These are phyloP conservation scores for Beauveria sp. DNA, from an alignment of 2,329 filamentous ascomycete species.

Conservation along the genomic window DNA sequence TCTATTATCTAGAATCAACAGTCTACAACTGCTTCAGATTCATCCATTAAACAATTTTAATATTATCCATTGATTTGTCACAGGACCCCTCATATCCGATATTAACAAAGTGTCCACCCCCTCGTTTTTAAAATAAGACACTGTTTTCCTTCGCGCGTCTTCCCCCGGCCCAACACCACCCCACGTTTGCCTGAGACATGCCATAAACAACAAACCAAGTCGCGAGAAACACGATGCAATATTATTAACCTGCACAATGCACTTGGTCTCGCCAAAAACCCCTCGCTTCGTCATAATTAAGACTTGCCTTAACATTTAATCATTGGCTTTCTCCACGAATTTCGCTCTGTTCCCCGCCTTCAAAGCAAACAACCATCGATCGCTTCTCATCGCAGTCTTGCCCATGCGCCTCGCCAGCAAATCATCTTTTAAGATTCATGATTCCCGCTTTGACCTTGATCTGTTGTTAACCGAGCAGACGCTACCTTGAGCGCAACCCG, in stretches of 20 bases:
- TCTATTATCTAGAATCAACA: background rate
- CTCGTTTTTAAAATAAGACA: background rate
- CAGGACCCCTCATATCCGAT: background rate
- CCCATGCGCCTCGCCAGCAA: background rate
- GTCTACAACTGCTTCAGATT: background rate
- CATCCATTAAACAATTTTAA: background rate
- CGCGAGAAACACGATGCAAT: background rate
- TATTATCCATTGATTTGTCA: background rate
- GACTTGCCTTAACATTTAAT: background rate
- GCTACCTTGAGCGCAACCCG: background rate
- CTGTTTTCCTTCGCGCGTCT: background rate
- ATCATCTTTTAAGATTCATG: background rate
- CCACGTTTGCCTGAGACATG: constrained; percentile 7
- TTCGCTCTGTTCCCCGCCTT: background rate
- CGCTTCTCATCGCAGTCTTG: background rate
- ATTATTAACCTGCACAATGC: background rate
- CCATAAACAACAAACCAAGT: constrained; percentile 7
- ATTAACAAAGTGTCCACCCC: background rate
- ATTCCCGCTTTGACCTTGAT: background rate
- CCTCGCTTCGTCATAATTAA: background rate
- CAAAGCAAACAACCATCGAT: background rate
- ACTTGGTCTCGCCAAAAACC: background rate
- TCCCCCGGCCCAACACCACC: background rate
- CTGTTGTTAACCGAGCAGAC: background rate
- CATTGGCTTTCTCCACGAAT: background rate